Conservation (phyloP, 1,139 yeast genomes). For the Kodamaea alishanica region DNA sequence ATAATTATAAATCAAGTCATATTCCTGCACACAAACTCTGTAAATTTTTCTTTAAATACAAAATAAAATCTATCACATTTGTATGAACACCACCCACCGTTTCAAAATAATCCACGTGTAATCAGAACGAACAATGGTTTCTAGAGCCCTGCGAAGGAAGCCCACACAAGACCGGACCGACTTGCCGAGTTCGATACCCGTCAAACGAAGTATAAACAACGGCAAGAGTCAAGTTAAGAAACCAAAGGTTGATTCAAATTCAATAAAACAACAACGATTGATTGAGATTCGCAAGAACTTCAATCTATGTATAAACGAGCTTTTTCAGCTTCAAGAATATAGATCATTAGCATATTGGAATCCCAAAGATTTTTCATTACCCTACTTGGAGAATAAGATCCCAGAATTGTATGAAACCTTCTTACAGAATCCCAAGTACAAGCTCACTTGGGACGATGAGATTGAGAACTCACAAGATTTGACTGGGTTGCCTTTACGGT, state of each 20-base stretch:
- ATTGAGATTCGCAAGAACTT: conserved; percentile 41
- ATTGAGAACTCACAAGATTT: conserved; percentile 26
- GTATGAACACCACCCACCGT: too few species aligned
- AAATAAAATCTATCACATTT: too few species aligned
- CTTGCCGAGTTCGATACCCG: not conserved
- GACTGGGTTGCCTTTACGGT: conserved; percentile 36
- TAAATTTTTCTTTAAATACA: too few species aligned
- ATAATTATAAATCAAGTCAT: too few species aligned
- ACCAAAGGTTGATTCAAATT: conserved; percentile 3
- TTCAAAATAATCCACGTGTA: too few species aligned
- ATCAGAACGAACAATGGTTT: conserved; percentile 3
- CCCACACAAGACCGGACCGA: not conserved
- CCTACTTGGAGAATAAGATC: conserved; percentile 14
- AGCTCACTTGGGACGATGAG: conserved; percentile 33
- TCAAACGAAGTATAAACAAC: conserved; percentile 2
- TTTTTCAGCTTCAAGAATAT: conserved; percentile 58
- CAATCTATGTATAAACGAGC: conserved; percentile 44
- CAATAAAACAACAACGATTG: conserved; percentile 17
- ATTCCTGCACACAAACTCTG: not conserved
- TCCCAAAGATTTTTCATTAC: conserved; percentile 43
- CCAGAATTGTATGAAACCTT: conserved; percentile 40
- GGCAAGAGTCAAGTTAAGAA: conserved; percentile 1
- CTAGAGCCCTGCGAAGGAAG: conserved; percentile 7
- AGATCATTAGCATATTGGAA: conserved; percentile 59
- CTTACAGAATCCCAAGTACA: conserved; percentile 24